These are phyloP conservation scores for Gossypium anomalum DNA, from an alignment of 345 rosid species.

Conservation along the genomic window DNA sequence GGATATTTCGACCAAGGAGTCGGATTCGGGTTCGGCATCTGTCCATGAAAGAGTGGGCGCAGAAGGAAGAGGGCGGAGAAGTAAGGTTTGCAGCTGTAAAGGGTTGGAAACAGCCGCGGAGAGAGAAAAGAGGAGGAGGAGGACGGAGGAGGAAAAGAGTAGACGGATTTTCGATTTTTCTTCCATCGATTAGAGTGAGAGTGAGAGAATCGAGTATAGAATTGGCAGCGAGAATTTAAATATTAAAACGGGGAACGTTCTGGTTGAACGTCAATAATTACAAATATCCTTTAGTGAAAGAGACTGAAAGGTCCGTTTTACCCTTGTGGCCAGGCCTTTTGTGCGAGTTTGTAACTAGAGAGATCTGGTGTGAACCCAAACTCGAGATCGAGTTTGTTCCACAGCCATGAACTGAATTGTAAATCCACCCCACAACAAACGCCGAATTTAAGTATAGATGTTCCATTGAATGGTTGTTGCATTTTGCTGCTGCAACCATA, in stretches of 20 bases:
- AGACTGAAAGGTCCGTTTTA: neutral
- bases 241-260: neutral
- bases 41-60: slow-evolving; percentile 42
- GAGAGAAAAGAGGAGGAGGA: slow-evolving; percentile 24
- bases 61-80: slow-evolving; percentile 42
- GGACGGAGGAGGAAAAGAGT: slow-evolving; percentile 26
- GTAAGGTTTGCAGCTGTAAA: slow-evolving; percentile 38
- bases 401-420: neutral
- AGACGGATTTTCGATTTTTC: slow-evolving; percentile 25
- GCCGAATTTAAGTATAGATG: neutral
- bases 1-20: slow-evolving; percentile 15
- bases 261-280: neutral
- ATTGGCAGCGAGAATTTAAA: slow-evolving; percentile 22
- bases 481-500: neutral
- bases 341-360: neutral
- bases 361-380: neutral
- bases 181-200: slow-evolving; percentile 33
- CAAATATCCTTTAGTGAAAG: neutral
- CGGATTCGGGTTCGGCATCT: slow-evolving; percentile 32
- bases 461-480: neutral
- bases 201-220: neutral
- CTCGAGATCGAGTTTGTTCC: neutral
- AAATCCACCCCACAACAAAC: neutral
- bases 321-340: neutral
- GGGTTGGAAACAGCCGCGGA: slow-evolving; percentile 23